Evolutionary conservation across 2,329 filamentous ascomycete species (phyloP).

Genomic region (Fusarium brachygibbosum): DNA sequence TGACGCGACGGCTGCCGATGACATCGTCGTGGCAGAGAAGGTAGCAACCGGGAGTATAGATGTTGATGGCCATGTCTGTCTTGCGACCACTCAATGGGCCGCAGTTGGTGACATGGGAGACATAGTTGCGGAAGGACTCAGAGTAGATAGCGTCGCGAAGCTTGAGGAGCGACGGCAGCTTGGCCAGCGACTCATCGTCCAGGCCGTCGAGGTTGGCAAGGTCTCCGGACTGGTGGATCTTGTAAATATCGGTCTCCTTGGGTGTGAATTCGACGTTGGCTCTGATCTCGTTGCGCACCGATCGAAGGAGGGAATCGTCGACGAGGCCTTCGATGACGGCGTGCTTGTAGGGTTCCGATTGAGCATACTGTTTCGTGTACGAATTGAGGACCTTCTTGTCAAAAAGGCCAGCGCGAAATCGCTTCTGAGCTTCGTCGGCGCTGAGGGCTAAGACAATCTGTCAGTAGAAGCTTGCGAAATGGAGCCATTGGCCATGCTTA

Average conservation of each 20-base stretch:
- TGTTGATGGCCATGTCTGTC: conserved; percentile 99
- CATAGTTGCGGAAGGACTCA: conserved; percentile 86
- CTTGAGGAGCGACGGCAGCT: conserved; percentile 88
- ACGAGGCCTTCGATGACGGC: conserved; percentile 88
- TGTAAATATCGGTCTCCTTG: conserved; percentile 99
- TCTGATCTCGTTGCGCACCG: conserved; percentile 89
- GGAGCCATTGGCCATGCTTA: conserved; percentile 49
- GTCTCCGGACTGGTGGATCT: conserved; percentile 98
- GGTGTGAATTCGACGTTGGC: conserved; percentile 94
- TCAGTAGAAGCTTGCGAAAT: conserved; percentile 33
- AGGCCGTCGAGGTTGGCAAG: conserved; percentile 96
- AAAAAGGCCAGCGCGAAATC: conserved; percentile 77
- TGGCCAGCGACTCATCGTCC: conserved; percentile 85
- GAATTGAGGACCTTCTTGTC: conserved; percentile 67
- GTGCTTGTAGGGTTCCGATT: conserved; percentile 85
- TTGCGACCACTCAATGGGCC: conserved; percentile 91
- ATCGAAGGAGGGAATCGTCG: conserved; percentile 83
- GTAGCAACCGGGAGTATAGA: conserved; percentile 97
- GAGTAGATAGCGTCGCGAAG: conserved; percentile 98
- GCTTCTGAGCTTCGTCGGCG: conserved; percentile 64
- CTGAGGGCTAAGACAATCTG: conserved; percentile 58
- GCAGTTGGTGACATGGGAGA: conserved; percentile 86
- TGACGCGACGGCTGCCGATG: conserved; percentile 94
- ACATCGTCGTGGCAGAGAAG: conserved; percentile 98
- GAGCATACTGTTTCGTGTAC: conserved; percentile 73